Conservation (phyloP, 1,139 yeast genomes). For the Candida sp. region DNA sequence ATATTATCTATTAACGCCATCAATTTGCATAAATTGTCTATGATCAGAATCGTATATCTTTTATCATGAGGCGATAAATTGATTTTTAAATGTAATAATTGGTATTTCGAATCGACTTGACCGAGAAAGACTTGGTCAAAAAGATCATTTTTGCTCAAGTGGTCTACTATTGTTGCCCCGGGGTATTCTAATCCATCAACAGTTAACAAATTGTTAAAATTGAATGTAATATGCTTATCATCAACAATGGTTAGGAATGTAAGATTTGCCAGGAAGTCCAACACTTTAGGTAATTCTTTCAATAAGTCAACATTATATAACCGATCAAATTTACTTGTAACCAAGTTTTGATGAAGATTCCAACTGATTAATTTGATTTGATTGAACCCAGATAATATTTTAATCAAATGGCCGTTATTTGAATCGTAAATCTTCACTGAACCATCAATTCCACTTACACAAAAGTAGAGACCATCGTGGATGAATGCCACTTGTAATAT, state of each 20-base stretch:
- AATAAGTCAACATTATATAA: conserved; percentile 24
- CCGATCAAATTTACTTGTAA: conserved; percentile 9
- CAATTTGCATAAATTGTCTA: conserved; percentile 28
- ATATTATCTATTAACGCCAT: conserved; percentile 28
- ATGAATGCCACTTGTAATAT: conserved; percentile 34
- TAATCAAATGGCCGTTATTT: conserved; percentile 42
- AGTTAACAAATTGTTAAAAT: conserved; percentile 31
- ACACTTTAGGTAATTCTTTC: conserved; percentile 23
- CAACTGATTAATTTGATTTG: conserved; percentile 23
- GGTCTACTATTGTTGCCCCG: conserved; percentile 9
- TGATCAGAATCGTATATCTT: conserved; percentile 16
- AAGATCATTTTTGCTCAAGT: conserved; percentile 16
- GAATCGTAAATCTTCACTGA: conserved; percentile 46
- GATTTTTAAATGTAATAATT: conserved; percentile 13
- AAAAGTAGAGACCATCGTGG: conserved; percentile 38
- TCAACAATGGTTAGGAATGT: conserved; percentile 27
- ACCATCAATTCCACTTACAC: conserved; percentile 43
- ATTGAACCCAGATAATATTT: conserved; percentile 15
- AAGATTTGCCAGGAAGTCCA: conserved; percentile 9
- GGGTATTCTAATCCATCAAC: conserved; percentile 19
- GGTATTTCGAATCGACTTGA: conserved; percentile 8
- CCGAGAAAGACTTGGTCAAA: conserved; percentile 30
- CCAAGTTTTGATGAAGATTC: conserved; percentile 8
- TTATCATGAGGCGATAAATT: conserved; percentile 6
- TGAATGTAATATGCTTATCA: conserved; percentile 18